Evolutionary conservation across 164 flowering plant species (phyloP), one percentile per base, ranked within the genome.

Genomic region (Vitis amurensis): DNA sequence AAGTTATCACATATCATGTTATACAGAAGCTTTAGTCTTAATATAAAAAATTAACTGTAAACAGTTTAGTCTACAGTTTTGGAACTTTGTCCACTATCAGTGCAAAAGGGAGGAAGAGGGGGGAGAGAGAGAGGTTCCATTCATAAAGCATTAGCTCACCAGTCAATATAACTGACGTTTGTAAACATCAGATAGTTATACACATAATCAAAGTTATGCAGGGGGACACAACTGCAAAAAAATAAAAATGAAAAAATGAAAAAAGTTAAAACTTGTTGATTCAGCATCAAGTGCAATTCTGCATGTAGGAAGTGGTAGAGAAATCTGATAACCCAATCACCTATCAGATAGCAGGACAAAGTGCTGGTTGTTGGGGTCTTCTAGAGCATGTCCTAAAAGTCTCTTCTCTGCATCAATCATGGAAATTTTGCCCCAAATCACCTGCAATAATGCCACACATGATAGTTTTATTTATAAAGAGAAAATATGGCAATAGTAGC

Each of bases 361-460:
- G 50, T 91, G 97, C 74, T 82, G 86, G 73, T 91, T 91, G 70
- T 88, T 85, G 61, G 84, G 79, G 61, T 91, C 94, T 67, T 68
- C 69, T 11, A 91, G 87, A 61, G 97, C 97, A 81, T 83, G 67
- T 56, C 82, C 90, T 69, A 91, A 74, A 77, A 91, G 87, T 44
- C 97, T 77, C 78, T 72, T 87, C 72, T 89, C 92, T 48, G 97
- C 94, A 77, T 89, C 91, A 74, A 91, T 82, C 92, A 91, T 88
- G 55, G 97, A 89, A 72, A 89, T 83, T 74, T 82, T 79, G 2
- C 97, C 94, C 97, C 97, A 91, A 14, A 52, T 82, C 59, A 91
- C 91, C 94, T 91, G 84, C 73, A 85, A 61, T 10, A 10, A 44
- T 37, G 44, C 4, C 44, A 4, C 27, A 14, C 19, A 63, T 19